A percentile compares a stretch with the other conserved stretches of the same genome.
Evolutionary conservation across 176 grass and related monocot species (phyloP).

Genomic region (Triticum dicoccoides): DNA sequence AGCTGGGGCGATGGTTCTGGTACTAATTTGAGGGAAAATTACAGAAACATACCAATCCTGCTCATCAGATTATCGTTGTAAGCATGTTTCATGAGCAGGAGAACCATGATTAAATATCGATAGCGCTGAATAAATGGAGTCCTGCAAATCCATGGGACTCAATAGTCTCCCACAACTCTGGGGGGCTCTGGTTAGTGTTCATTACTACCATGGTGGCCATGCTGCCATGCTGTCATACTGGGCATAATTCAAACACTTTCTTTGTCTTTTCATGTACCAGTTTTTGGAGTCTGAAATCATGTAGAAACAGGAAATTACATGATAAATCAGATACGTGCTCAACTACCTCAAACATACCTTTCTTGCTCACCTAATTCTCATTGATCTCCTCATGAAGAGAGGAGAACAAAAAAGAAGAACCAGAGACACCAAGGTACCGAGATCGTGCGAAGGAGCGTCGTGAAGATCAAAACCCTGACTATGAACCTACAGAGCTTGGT

Average conservation of each 20-base stretch:
- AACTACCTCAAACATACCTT: not conserved
- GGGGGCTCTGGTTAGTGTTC: not conserved
- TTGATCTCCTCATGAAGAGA: constrained; percentile 53
- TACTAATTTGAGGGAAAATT: not conserved
- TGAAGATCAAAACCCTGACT: constrained; percentile 99
- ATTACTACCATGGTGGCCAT: not conserved
- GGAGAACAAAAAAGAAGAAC: constrained; percentile 83
- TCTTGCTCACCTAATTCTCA: not conserved
- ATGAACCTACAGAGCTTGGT: constrained; percentile 92
- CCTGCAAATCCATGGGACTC: not conserved
- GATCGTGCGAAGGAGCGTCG: constrained; percentile 96
- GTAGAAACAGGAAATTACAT: not conserved
- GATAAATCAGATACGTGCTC: not conserved
- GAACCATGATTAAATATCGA: not conserved
- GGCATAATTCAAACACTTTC: not conserved
- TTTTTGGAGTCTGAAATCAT: constrained; percentile 14
- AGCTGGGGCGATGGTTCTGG: not conserved
- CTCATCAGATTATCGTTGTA: not conserved
- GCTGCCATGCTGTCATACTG: not conserved
- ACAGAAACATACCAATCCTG: not conserved
- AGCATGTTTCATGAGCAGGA: not conserved
- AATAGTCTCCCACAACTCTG: not conserved
- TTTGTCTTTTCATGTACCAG: not conserved
- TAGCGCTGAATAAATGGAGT: not conserved
- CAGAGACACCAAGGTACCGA: constrained; percentile 66